Evolutionary conservation across 352 stramenopile species (phyloP).

Genomic region (Pythium periplocum): DNA sequence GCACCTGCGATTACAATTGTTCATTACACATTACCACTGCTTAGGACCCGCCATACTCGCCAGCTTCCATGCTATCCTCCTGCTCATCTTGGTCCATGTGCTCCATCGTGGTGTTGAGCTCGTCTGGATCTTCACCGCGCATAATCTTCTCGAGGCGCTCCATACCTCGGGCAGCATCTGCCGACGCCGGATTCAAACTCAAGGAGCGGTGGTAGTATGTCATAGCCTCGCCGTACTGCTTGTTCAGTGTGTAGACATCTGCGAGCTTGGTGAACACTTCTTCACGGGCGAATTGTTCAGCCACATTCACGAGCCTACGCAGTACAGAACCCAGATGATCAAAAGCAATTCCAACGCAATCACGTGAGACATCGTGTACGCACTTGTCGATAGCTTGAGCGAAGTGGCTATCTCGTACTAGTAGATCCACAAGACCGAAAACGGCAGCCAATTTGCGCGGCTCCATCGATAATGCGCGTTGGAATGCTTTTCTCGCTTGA

Average conservation of each 20-base stretch:
- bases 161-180: slow-evolving; percentile 43
- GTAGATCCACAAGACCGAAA: slow-evolving; percentile 67
- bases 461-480: slow-evolving; percentile 56
- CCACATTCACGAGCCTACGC: slow-evolving; percentile 32
- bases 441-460: slow-evolving; percentile 51
- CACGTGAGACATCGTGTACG: slow-evolving; percentile 3
- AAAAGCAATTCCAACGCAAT: slow-evolving; percentile 10
- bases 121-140: slow-evolving; percentile 69
- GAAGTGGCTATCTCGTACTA: slow-evolving; percentile 53
- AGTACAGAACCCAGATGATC: slow-evolving; percentile 3
- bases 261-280: slow-evolving; percentile 76
- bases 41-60: slow-evolving; percentile 27
- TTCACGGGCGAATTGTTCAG: slow-evolving; percentile 45
- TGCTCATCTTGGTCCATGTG: slow-evolving; percentile 48
- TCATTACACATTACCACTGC: background rate
- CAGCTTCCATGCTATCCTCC: slow-evolving; percentile 47
- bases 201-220: slow-evolving; percentile 64
- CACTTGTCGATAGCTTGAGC: slow-evolving; percentile 54
- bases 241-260: slow-evolving; percentile 64
- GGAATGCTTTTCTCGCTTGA: slow-evolving; percentile 51
- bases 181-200: slow-evolving; percentile 48
- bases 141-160: slow-evolving; percentile 79
- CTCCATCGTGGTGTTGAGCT: slow-evolving; percentile 58
- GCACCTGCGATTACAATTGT: too few relatives aligned
- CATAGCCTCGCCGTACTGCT: slow-evolving; percentile 60